Evolutionary conservation across 371 early-diverging fungal species (phyloP).

Genomic region (Funneliformis caledonium): DNA sequence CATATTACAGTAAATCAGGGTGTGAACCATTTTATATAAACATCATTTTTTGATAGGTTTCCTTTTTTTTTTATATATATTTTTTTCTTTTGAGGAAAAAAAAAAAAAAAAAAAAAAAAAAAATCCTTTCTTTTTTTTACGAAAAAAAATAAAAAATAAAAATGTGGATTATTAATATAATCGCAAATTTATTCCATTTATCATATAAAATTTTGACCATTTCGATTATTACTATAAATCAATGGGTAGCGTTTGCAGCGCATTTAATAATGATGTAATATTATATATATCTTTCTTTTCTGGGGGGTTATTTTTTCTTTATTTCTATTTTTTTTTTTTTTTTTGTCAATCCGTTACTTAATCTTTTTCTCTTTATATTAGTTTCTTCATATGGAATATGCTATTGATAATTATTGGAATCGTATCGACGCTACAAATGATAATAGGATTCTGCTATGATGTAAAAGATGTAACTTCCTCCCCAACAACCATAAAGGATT

Average conservation of each 20-base stretch:
- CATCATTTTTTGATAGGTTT: too few relatives aligned
- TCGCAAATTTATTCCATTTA: background rate
- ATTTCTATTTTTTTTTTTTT: background rate
- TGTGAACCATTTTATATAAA: too few relatives aligned
- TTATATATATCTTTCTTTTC: too few relatives aligned
- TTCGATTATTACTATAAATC: conserved; percentile 3
- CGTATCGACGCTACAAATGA: conserved; percentile 28
- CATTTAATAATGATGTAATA: conserved; percentile 38
- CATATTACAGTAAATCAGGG: too few relatives aligned
- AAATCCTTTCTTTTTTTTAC: too few relatives aligned
- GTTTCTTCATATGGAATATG: conserved; percentile 40
- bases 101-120: too few relatives aligned
- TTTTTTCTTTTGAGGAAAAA: too few relatives aligned
- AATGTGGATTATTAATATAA: background rate
- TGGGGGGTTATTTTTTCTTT: background rate
- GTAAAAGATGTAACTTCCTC: background rate
- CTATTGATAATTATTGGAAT: conserved; percentile 29
- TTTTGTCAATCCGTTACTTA: background rate
- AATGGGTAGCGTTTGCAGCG: conserved; percentile 15
- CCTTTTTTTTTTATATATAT: too few relatives aligned
- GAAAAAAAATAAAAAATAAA: background rate
- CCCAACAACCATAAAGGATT: background rate
- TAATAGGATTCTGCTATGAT: conserved; percentile 30
- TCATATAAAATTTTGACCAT: conserved; percentile 1
- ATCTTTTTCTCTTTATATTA: background rate